Conservation (phyloP, 768 basidiomycete species). For the Suillus cothurnatus region DNA sequence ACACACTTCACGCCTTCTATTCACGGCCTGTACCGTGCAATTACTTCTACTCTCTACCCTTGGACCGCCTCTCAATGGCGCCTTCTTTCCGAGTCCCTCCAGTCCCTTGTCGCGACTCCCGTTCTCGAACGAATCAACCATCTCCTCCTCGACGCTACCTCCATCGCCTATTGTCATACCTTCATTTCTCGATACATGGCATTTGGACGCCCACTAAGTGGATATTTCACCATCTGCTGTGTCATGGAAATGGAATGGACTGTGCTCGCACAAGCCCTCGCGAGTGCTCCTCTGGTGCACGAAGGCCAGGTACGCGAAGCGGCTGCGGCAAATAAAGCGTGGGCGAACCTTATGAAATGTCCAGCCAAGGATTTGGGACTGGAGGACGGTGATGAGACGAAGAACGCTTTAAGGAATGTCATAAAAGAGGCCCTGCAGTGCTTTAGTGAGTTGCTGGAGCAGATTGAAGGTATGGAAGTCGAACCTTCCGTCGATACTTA, state of each 20-base stretch:
- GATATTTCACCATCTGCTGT: conserved; percentile 90
- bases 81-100: conserved; percentile 52
- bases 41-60: conserved; percentile 74
- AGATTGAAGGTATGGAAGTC: conserved; percentile 81
- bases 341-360: conserved; percentile 66
- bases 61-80: conserved; percentile 76
- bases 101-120: conserved; percentile 61
- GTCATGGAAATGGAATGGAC: conserved; percentile 87
- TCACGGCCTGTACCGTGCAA: conserved; percentile 85
- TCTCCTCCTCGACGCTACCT: conserved; percentile 58
- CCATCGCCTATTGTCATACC: conserved; percentile 61
- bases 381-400: conserved; percentile 38
- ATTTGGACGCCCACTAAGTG: conserved; percentile 77
- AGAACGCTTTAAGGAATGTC: conserved; percentile 46
- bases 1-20: conserved; percentile 79
- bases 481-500: conserved; percentile 86
- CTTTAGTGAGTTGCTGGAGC: conserved; percentile 73
- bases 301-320: conserved; percentile 50
- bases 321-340: conserved; percentile 82
- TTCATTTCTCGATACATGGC: conserved; percentile 76
- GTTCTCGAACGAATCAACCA: conserved; percentile 75
- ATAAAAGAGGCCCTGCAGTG: conserved; percentile 69
- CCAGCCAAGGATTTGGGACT: conserved; percentile 42
- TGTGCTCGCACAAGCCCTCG: conserved; percentile 70
- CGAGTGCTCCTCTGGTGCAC: conserved; percentile 37